Conservation (phyloP, 2,329 filamentous ascomycete genomes). For the Penicillium nordicum region DNA sequence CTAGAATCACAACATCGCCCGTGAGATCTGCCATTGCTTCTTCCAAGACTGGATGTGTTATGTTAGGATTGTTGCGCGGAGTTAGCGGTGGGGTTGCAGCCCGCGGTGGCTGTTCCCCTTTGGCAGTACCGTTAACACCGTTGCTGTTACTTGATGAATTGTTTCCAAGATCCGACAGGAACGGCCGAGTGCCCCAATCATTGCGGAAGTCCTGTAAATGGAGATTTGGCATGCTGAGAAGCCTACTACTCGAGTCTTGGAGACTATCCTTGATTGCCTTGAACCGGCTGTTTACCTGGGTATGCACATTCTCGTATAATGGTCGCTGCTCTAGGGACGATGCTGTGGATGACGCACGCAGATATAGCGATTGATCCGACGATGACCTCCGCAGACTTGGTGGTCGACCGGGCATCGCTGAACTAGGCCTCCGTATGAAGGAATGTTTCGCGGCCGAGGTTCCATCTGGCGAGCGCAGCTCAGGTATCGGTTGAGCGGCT, state of each 20-base stretch:
- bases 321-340: conserved; percentile 83
- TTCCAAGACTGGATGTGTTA: conserved; percentile 49
- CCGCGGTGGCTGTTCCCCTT: neutral
- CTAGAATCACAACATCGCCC: conserved; percentile 83
- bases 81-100: conserved; percentile 15
- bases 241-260: conserved; percentile 74
- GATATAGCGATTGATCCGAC: conserved; percentile 72
- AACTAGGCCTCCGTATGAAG: conserved; percentile 29
- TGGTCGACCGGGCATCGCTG: conserved; percentile 23
- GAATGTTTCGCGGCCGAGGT: conserved; percentile 34
- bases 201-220: conserved; percentile 39
- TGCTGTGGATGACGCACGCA: conserved; percentile 70
- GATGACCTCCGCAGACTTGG: conserved; percentile 56
- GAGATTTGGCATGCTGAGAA: conserved; percentile 48
- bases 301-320: conserved; percentile 73
- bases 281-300: conserved; percentile 82
- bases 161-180: conserved; percentile 29
- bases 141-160: conserved; percentile 11
- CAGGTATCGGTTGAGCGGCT: conserved; percentile 29
- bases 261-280: conserved; percentile 89
- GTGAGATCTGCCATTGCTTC: conserved; percentile 65
- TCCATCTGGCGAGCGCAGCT: conserved; percentile 29
- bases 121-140: conserved; percentile 11
- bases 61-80: conserved; percentile 27
- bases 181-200: conserved; percentile 36